Evolutionary conservation across 1,284 basidiomycete genomes (phyloP), one percentile per base, ranked within the genome.

Genomic region (Singerocomus rubriflavus): DNA sequence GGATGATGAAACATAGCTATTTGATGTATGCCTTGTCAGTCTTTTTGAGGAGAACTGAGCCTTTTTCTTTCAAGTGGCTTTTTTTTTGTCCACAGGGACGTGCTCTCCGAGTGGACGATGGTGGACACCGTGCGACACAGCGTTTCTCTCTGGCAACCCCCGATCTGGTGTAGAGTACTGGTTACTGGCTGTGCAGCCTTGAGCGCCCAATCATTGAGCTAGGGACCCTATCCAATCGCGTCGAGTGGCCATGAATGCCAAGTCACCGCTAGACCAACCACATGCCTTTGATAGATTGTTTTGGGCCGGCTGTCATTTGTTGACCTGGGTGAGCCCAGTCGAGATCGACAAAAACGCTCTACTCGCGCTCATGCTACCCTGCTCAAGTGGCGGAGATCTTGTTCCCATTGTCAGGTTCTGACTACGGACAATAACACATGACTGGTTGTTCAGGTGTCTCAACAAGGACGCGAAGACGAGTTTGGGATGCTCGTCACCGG

Each of bases 1-100:
- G 36, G 78, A 80, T 48, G 78, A 79, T 14, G 68, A 71, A 16
- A 35, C 42, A 48, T 70, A 62, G 55, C 4, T 52, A 44, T 51
- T 30, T 27, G 27, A 39, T 57, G 34, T 52, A 46, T 39, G 32
- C 6, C 46, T 47, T 36, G 48, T 51, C 40, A 26, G 42, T 54
- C 4, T 46, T 39, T 38, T 17, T 16, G 34, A 39, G 35, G 44
- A 43, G 48, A 54, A 48, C 40, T 51, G 13, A 13, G 5, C 8
- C 14, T 41, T 16, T 48, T 39, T 43, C 40, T 31, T 40, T 38
- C 53, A 9, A 58, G 58, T 17, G n/a, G 34, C 21, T 45, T 46
- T 17, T 46, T 17, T 21, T 21, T 21, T 21, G 21, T 53, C 26
- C 11, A 50, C 36, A 57, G 57, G 40, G 26, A 50, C 42, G 6